Conservation (phyloP, 768 basidiomycete genomes). For the Leccinum boreale region DNA sequence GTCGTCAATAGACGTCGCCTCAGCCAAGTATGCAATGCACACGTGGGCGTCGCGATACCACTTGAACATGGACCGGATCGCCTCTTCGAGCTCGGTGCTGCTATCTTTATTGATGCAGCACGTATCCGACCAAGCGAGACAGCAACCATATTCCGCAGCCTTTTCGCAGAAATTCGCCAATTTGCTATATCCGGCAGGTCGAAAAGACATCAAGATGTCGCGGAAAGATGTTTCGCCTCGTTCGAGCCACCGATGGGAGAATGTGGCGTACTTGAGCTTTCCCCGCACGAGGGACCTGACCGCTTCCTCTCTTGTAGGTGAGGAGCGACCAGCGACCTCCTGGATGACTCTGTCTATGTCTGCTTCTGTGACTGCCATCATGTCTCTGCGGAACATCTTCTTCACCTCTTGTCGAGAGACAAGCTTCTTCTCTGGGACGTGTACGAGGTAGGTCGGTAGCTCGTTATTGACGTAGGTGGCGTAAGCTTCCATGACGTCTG, state of each 20-base stretch:
- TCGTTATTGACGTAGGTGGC: constrained; percentile 28
- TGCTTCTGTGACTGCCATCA: constrained; percentile 24
- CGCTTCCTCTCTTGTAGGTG: constrained; percentile 28
- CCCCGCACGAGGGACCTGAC: constrained; percentile 19
- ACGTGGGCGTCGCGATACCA: constrained; percentile 29
- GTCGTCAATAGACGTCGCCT: constrained; percentile 29
- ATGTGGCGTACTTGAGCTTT: constrained; percentile 27
- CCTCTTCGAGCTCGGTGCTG: constrained; percentile 34
- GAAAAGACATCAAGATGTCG: constrained; percentile 29
- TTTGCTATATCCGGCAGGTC: constrained; percentile 26
- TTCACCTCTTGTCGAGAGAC: constrained; percentile 32
- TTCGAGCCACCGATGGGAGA: constrained; percentile 31
- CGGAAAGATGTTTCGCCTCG: constrained; percentile 28
- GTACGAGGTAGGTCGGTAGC: constrained; percentile 27
- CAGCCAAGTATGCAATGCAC: constrained; percentile 32
- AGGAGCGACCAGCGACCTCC: constrained; percentile 20
- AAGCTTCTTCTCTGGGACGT: constrained; percentile 25
- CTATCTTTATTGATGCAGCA: constrained; percentile 35
- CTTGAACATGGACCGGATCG: constrained; percentile 34
- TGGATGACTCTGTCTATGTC: constrained; percentile 18
- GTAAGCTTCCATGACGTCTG: constrained; percentile 25
- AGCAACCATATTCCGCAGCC: constrained; percentile 26
- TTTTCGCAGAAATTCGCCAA: constrained; percentile 25
- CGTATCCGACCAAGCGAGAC: constrained; percentile 35
- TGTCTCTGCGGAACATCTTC: constrained; percentile 27